phyloP scores from a whole-genome alignment of 129 eudicot species.

The Chrysanthemum seticuspe region DNA sequence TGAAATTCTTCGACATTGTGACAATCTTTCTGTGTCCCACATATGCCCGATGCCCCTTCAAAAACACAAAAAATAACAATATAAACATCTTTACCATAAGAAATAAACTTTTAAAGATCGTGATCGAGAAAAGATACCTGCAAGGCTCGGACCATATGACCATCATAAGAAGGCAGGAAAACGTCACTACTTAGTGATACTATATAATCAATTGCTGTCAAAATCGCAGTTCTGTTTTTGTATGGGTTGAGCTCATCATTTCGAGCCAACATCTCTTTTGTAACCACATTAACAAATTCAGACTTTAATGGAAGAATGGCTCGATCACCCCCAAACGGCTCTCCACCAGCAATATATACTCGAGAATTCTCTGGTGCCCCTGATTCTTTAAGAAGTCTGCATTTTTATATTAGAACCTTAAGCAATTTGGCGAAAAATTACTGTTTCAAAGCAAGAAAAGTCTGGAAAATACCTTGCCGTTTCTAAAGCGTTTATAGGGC shows the following conservation, averaged over 20 bases:
- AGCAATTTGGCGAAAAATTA: neutral
- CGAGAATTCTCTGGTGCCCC: slow-evolving; percentile 53
- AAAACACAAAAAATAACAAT: neutral
- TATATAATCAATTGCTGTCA: slow-evolving; percentile 69
- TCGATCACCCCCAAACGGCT: slow-evolving; percentile 45
- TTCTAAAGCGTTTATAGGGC: slow-evolving; percentile 52
- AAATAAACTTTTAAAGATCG: slow-evolving; percentile 5
- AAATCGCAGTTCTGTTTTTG: slow-evolving; percentile 35
- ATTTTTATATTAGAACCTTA: neutral
- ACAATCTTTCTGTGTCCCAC: slow-evolving; percentile 66
- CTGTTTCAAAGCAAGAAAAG: neutral
- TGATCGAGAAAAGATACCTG: slow-evolving; percentile 34
- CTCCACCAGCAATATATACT: slow-evolving; percentile 60
- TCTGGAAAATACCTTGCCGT: slow-evolving; percentile 37
- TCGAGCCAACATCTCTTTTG: slow-evolving; percentile 47
- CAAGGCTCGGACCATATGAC: slow-evolving; percentile 64
- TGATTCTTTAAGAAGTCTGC: slow-evolving; percentile 54
- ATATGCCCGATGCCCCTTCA: slow-evolving; percentile 74
- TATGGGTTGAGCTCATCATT: slow-evolving; percentile 50
- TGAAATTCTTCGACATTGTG: slow-evolving; percentile 39
- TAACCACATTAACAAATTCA: slow-evolving; percentile 49
- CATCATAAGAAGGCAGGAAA: slow-evolving; percentile 60
- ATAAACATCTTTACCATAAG: slow-evolving; percentile 4
- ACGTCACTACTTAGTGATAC: slow-evolving; percentile 67
- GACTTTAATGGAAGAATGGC: slow-evolving; percentile 44